phyloP scores from a whole-genome alignment of 768 basidiomycete genomes.

The Boletus sensibilis region DNA sequence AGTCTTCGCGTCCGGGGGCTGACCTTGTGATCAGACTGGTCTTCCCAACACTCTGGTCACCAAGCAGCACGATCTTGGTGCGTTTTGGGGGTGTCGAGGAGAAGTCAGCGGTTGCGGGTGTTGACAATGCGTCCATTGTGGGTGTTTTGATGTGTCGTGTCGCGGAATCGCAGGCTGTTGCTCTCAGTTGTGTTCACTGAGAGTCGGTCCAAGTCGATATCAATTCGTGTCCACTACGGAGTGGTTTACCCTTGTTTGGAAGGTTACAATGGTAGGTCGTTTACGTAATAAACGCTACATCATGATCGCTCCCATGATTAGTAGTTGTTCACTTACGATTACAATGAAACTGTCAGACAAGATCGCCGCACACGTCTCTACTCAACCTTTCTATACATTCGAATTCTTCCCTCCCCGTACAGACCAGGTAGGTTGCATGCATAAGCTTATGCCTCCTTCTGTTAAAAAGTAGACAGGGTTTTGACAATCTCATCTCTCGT shows the following conservation, averaged over 20 bases:
- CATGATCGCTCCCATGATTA: background rate
- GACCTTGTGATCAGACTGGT: conserved; percentile 96
- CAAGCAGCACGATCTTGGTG: conserved; percentile 93
- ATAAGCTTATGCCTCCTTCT: background rate
- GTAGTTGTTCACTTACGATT: background rate
- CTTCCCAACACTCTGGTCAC: conserved; percentile 98
- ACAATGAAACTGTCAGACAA: conserved; percentile 75
- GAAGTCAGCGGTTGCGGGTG: conserved; percentile 79
- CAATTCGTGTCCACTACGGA: background rate
- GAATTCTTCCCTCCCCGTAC: conserved; percentile 98
- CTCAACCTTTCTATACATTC: conserved; percentile 83
- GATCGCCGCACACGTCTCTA: conserved; percentile 44
- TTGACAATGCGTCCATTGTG: conserved; percentile 51
- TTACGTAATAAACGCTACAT: conserved; percentile 7
- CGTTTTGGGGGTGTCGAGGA: conserved; percentile 89
- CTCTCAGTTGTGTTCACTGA: background rate
- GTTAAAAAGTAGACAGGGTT: conserved; percentile 54
- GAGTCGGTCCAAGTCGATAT: conserved; percentile 17
- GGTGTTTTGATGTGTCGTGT: background rate
- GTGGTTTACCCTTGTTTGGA: conserved; percentile 31
- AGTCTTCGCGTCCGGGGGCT: conserved; percentile 23
- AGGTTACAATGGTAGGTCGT: background rate
- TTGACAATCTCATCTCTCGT: conserved; percentile 86
- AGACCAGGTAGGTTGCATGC: conserved; percentile 56
- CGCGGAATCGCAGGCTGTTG: background rate